Conservation (phyloP, 345 rosid genomes). For the Boechera retrofracta region DNA sequence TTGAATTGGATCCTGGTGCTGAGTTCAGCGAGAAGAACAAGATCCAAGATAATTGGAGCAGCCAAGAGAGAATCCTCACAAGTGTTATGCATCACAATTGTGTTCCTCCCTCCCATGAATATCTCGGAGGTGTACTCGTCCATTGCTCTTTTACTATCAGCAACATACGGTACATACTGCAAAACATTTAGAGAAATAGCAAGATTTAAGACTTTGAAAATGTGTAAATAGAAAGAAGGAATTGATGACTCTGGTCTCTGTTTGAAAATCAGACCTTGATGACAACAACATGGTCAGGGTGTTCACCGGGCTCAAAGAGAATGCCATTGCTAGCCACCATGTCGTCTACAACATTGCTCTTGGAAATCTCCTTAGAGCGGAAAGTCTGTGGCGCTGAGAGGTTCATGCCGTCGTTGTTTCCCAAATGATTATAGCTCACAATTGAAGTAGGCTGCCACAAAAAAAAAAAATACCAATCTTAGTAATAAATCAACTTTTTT, state of each 20-base stretch:
- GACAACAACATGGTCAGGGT: slow-evolving; percentile 98
- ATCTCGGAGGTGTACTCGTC: slow-evolving; percentile 99
- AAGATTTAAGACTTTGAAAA: slow-evolving; percentile 1
- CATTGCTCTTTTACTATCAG: slow-evolving; percentile 97
- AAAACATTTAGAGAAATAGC: slow-evolving; percentile 6
- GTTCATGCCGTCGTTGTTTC: slow-evolving; percentile 98
- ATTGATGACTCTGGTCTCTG: background rate
- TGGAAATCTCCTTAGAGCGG: slow-evolving; percentile 95
- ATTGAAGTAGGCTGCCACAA: slow-evolving; percentile 87
- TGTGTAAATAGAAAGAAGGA: background rate
- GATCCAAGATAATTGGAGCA: slow-evolving; percentile 94
- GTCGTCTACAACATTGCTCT: slow-evolving; percentile 96
- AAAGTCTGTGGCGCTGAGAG: slow-evolving; percentile 97
- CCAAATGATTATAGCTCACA: slow-evolving; percentile 96
- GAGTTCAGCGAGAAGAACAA: slow-evolving; percentile 96
- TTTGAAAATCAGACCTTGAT: slow-evolving; percentile 66
- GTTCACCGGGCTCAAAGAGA: slow-evolving; percentile 93
- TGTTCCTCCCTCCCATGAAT: slow-evolving; percentile 95
- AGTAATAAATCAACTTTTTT: background rate
- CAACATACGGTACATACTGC: slow-evolving; percentile 94
- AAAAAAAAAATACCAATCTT: background rate
- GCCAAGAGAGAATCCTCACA: slow-evolving; percentile 98
- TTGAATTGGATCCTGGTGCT: slow-evolving; percentile 93
- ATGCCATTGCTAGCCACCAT: slow-evolving; percentile 96
- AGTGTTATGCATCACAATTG: slow-evolving; percentile 91